Evolutionary conservation across 2,329 filamentous ascomycete genomes (phyloP).

Genomic region (Apiospora hydei): DNA sequence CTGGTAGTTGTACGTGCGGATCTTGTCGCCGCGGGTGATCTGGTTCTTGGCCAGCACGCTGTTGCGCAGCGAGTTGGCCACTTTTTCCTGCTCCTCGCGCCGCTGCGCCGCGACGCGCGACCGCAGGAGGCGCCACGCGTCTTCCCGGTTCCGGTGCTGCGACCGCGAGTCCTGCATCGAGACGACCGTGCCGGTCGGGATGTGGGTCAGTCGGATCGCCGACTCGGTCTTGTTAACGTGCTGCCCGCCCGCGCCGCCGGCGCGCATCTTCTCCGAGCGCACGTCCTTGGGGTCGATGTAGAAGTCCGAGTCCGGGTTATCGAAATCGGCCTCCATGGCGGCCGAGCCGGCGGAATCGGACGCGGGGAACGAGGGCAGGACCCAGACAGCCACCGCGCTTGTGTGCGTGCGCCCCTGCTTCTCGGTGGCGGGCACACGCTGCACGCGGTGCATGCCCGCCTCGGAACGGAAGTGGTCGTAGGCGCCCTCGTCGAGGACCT

Average conservation of each 20-base stretch:
- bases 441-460: conserved; percentile 93
- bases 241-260: conserved; percentile 90
- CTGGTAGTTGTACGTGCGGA: conserved; percentile 86
- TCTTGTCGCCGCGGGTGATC: conserved; percentile 91
- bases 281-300: conserved; percentile 89
- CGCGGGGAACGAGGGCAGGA: conserved; percentile 82
- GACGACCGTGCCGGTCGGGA: conserved; percentile 85
- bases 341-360: conserved; percentile 50
- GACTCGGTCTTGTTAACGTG: conserved; percentile 99
- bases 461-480: conserved; percentile 86
- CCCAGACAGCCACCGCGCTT: conserved; percentile 89
- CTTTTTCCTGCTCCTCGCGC: conserved; percentile 83
- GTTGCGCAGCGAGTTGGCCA: conserved; percentile 75
- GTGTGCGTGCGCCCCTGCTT: conserved; percentile 92
- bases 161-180: conserved; percentile 93
- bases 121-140: conserved; percentile 85
- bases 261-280: conserved; percentile 85
- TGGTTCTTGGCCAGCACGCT: conserved; percentile 81
- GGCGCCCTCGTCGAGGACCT: conserved; percentile 77
- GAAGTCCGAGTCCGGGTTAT: conserved; percentile 90
- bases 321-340: conserved; percentile 64
- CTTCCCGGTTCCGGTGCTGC: conserved; percentile 86
- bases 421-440: conserved; percentile 91
- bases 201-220: conserved; percentile 89
- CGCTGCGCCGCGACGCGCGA: conserved; percentile 81